These are phyloP conservation scores for Phialemonium atrogriseum DNA, from an alignment of 2,329 filamentous ascomycete species.

Conservation along the genomic window DNA sequence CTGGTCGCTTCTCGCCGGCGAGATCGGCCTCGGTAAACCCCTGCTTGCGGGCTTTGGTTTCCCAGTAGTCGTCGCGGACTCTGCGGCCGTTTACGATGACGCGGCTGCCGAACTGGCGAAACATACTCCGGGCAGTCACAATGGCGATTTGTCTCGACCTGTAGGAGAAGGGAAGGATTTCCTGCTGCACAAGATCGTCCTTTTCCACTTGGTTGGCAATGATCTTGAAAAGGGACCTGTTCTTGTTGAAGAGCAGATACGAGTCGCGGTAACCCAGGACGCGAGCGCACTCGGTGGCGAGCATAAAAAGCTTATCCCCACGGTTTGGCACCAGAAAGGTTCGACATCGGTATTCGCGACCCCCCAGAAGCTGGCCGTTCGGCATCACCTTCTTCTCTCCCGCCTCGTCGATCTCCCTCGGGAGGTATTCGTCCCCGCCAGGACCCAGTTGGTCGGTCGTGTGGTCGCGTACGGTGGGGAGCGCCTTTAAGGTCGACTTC, in stretches of 20 bases:
- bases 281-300: conserved; percentile 92
- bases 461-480: conserved; percentile 93
- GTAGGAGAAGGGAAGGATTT: conserved; percentile 95
- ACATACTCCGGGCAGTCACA: conserved; percentile 96
- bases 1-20: conserved; percentile 91
- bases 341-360: conserved; percentile 82
- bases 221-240: conserved; percentile 92
- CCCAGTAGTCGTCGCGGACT: conserved; percentile 98
- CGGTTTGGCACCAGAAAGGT: conserved; percentile 90
- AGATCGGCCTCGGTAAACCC: conserved; percentile 96
- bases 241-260: conserved; percentile 98
- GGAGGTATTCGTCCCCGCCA: conserved; percentile 88
- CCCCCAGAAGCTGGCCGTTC: conserved; percentile 73
- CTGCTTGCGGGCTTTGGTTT: conserved; percentile 92
- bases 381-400: conserved; percentile 89
- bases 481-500: conserved; percentile 81
- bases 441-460: conserved; percentile 90
- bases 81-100: conserved; percentile 84
- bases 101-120: conserved; percentile 92
- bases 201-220: conserved; percentile 95
- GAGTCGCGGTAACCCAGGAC: conserved; percentile 92
- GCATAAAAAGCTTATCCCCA: conserved; percentile 94
- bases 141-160: conserved; percentile 98
- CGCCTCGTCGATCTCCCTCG: conserved; percentile 83
- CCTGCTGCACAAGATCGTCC: conserved; percentile 89